Percentiles rank a stretch among this genome's conserved stretches.
These are phyloP conservation scores for Talaromyces amestolkiae DNA, from an alignment of 2,329 filamentous ascomycete genomes.

Conservation along the genomic window DNA sequence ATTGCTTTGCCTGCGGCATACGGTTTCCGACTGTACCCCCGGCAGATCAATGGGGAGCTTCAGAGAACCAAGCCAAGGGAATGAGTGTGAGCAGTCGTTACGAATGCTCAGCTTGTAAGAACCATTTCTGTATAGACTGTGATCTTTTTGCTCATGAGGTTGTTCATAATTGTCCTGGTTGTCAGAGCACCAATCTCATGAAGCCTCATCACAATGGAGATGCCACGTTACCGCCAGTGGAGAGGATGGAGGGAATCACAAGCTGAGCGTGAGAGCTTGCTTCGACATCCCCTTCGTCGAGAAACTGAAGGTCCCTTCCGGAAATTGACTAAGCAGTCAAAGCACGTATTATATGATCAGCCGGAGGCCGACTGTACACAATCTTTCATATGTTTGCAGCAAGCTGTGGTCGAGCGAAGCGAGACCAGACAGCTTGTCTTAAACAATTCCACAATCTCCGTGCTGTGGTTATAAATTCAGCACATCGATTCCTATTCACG, in stretches of 20 bases:
- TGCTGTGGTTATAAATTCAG: not conserved
- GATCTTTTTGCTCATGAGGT: conserved; percentile 94
- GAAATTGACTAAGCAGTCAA: too few species aligned
- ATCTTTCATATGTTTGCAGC: too few species aligned
- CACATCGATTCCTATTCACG: not conserved
- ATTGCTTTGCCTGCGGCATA: conserved; percentile 76
- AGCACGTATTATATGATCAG: too few species aligned
- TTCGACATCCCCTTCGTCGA: not conserved
- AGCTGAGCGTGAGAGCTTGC: not conserved
- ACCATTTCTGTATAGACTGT: conserved; percentile 97
- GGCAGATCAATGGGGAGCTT: conserved; percentile 34
- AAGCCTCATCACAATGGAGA: not conserved
- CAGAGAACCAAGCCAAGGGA: conserved; percentile 53
- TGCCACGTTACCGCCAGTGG: not conserved
- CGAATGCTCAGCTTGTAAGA: conserved; percentile 78
- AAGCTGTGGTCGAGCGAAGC: too few species aligned
- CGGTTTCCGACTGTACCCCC: conserved; percentile 61
- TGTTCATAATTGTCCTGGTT: conserved; percentile 93
- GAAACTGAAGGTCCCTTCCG: too few species aligned
- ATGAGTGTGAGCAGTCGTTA: conserved; percentile 86
- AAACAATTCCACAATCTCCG: not conserved
- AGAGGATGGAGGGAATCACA: conserved; percentile 15
- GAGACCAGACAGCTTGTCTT: too few species aligned
- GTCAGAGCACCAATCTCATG: conserved; percentile 51
- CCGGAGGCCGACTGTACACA: too few species aligned